Base-by-base conservation (phyloP, 2,329 filamentous ascomycete genomes). In the Fusarium sp. region DNA sequence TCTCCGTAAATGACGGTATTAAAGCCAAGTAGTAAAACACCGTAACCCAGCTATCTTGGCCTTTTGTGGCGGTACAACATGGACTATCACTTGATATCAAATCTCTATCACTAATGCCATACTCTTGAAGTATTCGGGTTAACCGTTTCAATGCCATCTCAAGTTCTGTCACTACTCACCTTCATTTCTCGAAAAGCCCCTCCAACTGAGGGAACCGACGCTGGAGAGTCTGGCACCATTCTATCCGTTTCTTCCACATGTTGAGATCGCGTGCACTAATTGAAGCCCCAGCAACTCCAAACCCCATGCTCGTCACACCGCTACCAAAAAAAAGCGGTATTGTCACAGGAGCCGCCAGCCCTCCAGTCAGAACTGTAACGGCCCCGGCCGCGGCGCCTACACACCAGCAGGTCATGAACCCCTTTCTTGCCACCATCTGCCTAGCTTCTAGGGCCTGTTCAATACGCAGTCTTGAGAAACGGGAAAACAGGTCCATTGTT, bases 371-470 rank as follows among this genome's bases (percentile, higher is more conserved):
- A 23, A 8, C 4, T 4, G 20, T 6, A 14, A 14, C 42, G 13
- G 13, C 20, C 11, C 20, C 42, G 7, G 42, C 14, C 4, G 20
- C 6, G 7, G 4, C 8, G 40, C 18, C 2, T 10, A 44, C 9
- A 14, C 40, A 13, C 40, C 16, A 23, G 18, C 18, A 14, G 13
- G 10, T 18, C 3, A 36, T 1, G 34, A 16, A 13, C 16, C 18
- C 18, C 5, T 11, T 44, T 14, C 0, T 6, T 5, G 6, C 1
- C 10, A 44, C 5, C 9, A 3, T 6, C 5, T 0, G 2, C 3
- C 10, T 44, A 20, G 2, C 10, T 0, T 3, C 16, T 11, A 14
- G 18, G 8, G 10, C 44, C 23, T 29, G 44, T 4, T 16, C 1
- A 2, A 49, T n/a, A 3, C 44, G 20, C 6, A 50, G n/a, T 4